Evolutionary conservation across 257 asterid species (phyloP).

Genomic region (Ligustrum vulgare): DNA sequence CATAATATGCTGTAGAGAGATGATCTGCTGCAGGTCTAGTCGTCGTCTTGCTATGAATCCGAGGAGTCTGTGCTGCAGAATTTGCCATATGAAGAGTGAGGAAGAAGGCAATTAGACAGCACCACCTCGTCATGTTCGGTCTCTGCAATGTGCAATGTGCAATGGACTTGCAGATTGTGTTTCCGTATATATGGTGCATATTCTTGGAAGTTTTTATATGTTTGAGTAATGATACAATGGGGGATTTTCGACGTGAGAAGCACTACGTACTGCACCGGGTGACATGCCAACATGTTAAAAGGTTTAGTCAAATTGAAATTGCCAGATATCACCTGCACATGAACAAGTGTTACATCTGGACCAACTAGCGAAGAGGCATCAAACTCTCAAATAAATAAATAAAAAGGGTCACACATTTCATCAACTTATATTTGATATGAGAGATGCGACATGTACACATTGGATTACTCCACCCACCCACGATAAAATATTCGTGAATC

Average conservation of each 20-base stretch:
- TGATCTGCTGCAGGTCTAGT: slow-evolving; percentile 26
- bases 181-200: not conserved
- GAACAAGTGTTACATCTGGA: not conserved
- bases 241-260: slow-evolving; percentile 41
- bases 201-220: slow-evolving; percentile 14
- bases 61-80: slow-evolving; percentile 1
- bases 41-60: not conserved
- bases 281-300: slow-evolving; percentile 37
- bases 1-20: slow-evolving; percentile 44
- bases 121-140: slow-evolving; percentile 31
- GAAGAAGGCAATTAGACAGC: not conserved
- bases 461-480: too few relatives aligned
- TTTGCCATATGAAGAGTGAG: slow-evolving; percentile 10
- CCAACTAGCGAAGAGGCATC: not conserved
- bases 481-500: too few relatives aligned
- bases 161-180: not conserved
- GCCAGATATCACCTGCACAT: not conserved
- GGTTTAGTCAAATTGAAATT: slow-evolving; percentile 14
- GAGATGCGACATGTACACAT: too few relatives aligned
- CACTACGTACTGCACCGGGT: slow-evolving; percentile 24
- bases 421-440: too few relatives aligned
- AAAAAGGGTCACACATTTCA: too few relatives aligned
- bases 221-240: not conserved
- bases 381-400: too few relatives aligned
- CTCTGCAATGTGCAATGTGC: not conserved